Percentiles rank a stretch among this genome's conserved stretches.
phyloP scores from a whole-genome alignment of 139 green algal species.

The Edaphochlamys debaryana region DNA sequence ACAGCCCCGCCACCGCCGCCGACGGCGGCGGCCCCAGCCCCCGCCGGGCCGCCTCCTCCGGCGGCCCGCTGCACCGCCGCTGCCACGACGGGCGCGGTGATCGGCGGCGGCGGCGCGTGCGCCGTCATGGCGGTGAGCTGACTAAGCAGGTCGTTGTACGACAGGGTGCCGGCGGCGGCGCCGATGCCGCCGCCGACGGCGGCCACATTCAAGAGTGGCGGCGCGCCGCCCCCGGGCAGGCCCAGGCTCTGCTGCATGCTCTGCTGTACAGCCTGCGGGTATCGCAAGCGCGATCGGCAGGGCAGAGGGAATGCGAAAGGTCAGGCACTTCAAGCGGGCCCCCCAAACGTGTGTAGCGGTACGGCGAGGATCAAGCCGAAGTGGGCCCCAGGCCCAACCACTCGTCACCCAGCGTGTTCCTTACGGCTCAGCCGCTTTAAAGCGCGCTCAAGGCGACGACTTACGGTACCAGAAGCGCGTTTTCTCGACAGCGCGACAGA shows the following conservation, averaged over 20 bases:
- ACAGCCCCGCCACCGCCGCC: background rate
- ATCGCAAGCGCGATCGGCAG: too few relatives aligned
- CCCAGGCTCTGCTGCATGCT: constrained; percentile 35
- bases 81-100: background rate
- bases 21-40: background rate
- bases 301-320: background rate
- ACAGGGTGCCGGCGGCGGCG: constrained; percentile 9
- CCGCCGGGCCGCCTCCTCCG: background rate
- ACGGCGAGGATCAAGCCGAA: too few relatives aligned
- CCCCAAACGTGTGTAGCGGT: too few relatives aligned
- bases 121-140: constrained; percentile 31
- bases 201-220: background rate
- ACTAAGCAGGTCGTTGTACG: constrained; percentile 29
- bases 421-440: too few relatives aligned
- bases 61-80: background rate
- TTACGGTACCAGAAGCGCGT: too few relatives aligned
- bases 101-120: constrained; percentile 10
- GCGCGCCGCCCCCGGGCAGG: background rate
- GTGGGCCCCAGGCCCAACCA: too few relatives aligned
- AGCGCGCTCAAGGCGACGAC: too few relatives aligned
- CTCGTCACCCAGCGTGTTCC: too few relatives aligned
- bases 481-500: too few relatives aligned
- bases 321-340: too few relatives aligned
- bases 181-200: constrained; percentile 11
- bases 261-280: constrained; percentile 31